These are phyloP conservation scores for Microdochium trichocladiopsis DNA, from an alignment of 2,329 filamentous ascomycete genomes.

Conservation along the genomic window DNA sequence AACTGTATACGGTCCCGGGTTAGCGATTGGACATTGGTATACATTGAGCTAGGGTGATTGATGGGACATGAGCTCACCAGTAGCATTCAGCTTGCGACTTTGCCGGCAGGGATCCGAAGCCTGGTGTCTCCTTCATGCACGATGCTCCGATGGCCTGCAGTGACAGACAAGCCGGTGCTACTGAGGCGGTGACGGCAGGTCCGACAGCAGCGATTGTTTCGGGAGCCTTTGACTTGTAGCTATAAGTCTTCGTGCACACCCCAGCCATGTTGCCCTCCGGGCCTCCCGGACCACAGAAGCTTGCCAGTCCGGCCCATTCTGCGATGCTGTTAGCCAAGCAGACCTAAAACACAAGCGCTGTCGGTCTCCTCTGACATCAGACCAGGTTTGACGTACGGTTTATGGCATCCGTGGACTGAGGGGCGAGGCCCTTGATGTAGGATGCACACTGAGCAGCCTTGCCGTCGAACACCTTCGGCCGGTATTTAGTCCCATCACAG, in stretches of 20 bases:
- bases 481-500: constrained; percentile 3
- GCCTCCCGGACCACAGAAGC: constrained; percentile 1
- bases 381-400: constrained; percentile 1
- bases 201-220: not conserved
- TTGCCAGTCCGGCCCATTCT: constrained; percentile 3
- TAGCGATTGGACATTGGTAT: not conserved
- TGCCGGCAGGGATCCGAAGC: not conserved
- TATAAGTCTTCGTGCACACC: not conserved
- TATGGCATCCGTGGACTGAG: constrained; percentile 1
- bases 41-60: not conserved
- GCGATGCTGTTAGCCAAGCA: not conserved
- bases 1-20: not conserved
- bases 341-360: not conserved
- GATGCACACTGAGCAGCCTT: constrained; percentile 2
- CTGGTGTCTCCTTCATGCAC: constrained; percentile 1
- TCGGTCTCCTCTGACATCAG: not conserved
- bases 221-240: not conserved
- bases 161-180: constrained; percentile 1
- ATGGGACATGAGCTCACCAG: not conserved
- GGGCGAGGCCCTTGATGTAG: constrained; percentile 1
- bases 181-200: not conserved
- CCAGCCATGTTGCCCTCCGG: not conserved
- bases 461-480: constrained; percentile 4
- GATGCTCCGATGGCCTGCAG: constrained; percentile 1
- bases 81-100: constrained; percentile 5